A percentile compares a stretch with the other conserved stretches of the same genome.
phyloP scores from a whole-genome alignment of 1,284 basidiomycete genomes.

The Salmacisia buchloeana region DNA sequence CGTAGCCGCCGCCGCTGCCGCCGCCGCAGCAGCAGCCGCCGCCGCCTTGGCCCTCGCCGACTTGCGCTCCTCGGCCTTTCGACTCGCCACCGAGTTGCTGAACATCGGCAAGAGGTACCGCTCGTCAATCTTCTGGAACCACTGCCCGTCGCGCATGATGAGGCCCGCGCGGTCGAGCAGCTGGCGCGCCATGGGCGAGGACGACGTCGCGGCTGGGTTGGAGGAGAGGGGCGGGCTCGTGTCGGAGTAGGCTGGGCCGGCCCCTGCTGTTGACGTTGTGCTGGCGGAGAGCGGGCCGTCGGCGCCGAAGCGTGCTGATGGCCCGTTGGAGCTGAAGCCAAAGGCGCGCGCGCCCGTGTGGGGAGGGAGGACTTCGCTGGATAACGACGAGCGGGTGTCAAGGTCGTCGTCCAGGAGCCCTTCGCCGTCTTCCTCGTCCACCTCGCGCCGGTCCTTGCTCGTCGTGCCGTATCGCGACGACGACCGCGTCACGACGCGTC shows the following conservation, averaged over 20 bases:
- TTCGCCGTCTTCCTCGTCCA: constrained; percentile 22
- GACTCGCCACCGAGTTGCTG: constrained; percentile 62
- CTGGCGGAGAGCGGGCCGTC: constrained; percentile 10
- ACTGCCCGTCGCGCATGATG: constrained; percentile 62
- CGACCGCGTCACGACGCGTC: not conserved
- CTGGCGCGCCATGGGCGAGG: constrained; percentile 24
- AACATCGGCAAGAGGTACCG: constrained; percentile 89
- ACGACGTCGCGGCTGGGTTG: not conserved
- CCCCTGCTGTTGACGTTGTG: constrained; percentile 6
- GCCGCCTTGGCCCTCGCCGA: constrained; percentile 8
- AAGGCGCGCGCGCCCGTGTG: not conserved
- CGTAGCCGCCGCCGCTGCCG: not conserved
- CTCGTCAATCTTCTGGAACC: constrained; percentile 95
- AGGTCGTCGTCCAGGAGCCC: constrained; percentile 4
- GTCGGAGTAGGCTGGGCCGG: constrained; percentile 16
- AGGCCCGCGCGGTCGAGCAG: constrained; percentile 43
- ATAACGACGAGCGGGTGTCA: constrained; percentile 1
- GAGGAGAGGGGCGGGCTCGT: not conserved
- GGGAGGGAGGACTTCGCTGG: constrained; percentile 2
- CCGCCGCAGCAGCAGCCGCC: not conserved
- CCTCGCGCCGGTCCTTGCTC: too few relatives aligned
- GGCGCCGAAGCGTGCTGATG: constrained; percentile 11
- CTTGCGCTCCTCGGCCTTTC: constrained; percentile 51
- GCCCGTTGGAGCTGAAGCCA: not conserved
- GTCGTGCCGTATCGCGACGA: not conserved